phyloP scores from a whole-genome alignment of 257 asterid genomes.

The Nicotiana paniculata region DNA sequence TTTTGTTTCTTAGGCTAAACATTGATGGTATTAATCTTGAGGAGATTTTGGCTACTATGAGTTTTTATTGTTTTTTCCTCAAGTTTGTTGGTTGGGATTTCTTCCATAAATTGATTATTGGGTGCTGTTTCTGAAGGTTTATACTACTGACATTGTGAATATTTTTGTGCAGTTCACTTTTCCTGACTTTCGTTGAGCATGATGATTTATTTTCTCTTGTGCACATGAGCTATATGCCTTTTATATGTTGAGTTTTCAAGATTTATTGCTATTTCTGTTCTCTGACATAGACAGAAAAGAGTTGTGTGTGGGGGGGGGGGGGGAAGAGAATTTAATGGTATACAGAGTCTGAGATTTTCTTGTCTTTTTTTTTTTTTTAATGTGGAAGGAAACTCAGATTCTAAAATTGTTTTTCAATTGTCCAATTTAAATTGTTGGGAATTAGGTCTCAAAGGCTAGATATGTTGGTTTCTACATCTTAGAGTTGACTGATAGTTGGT shows the following conservation, averaged over 20 bases:
- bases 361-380: neutral
- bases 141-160: neutral
- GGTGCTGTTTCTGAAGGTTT: neutral
- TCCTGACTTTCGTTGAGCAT: neutral
- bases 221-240: neutral
- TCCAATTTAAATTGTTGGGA: conserved; percentile 10
- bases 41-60: neutral
- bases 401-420: neutral
- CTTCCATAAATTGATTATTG: conserved; percentile 12
- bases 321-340: neutral
- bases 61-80: neutral
- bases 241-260: conserved; percentile 1
- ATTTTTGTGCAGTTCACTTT: neutral
- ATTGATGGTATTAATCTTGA: neutral
- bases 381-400: neutral
- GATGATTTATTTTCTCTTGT: neutral
- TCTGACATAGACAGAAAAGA: neutral
- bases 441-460: neutral
- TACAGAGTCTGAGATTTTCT: neutral
- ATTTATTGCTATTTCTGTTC: neutral
- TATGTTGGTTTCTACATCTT: neutral
- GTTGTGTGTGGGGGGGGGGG: too few relatives aligned
- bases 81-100: neutral
- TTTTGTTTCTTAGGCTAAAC: neutral
- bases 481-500: conserved; percentile 2